Conservation (phyloP, 2,329 filamentous ascomycete species). For the Colletotrichum tamarilloi region DNA sequence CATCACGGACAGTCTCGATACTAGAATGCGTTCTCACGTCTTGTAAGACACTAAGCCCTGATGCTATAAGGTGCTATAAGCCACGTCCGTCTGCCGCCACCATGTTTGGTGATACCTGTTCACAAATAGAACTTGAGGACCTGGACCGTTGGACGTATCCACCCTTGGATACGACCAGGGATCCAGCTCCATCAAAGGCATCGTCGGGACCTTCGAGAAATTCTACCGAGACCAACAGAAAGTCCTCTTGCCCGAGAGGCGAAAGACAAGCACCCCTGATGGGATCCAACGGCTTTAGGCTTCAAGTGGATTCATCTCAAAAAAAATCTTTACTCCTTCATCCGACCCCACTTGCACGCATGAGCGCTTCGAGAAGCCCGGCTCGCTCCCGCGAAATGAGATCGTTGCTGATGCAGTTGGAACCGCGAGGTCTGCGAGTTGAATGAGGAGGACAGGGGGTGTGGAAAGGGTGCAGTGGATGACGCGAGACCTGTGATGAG, state of each 20-base stretch:
- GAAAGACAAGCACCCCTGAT: not conserved
- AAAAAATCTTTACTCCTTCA: not conserved
- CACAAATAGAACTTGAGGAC: not conserved
- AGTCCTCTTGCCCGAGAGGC: not conserved
- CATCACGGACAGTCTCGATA: not conserved
- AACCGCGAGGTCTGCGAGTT: not conserved
- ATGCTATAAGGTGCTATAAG: not conserved
- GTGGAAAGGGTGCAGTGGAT: not conserved
- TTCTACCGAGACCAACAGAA: not conserved
- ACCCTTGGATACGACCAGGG: not conserved
- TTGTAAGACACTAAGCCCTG: not conserved
- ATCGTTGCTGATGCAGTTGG: not conserved
- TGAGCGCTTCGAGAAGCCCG: conserved; percentile 4
- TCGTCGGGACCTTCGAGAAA: not conserved
- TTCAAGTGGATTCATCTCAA: conserved; percentile 1
- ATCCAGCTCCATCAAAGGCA: not conserved
- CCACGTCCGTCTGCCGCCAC: too few relatives aligned
- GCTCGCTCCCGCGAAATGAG: conserved; percentile 20
- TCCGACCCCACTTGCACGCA: not conserved
- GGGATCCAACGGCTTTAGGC: conserved; percentile 4
- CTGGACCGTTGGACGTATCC: not conserved
- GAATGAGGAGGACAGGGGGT: not conserved
- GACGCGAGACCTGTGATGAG: not conserved
- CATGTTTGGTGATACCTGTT: too few relatives aligned
- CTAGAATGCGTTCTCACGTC: not conserved